Conservation (phyloP, 169 alveolate species). For the Plasmodium malariae region DNA sequence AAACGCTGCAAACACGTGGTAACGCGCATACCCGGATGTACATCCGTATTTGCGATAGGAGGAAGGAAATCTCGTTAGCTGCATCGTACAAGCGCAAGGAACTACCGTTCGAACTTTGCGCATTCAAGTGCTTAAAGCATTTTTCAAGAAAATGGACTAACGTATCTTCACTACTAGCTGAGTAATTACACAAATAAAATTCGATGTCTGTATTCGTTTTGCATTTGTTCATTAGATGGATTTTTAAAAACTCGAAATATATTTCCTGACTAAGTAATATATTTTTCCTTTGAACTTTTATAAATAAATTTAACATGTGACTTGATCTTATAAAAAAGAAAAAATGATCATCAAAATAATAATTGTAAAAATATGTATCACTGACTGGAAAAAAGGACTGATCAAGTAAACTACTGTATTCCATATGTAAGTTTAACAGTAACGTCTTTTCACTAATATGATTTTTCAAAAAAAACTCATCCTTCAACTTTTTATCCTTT, state of each 20-base stretch:
- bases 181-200: slow-evolving; percentile 22
- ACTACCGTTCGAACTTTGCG: not conserved
- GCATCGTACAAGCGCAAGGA: slow-evolving; percentile 21
- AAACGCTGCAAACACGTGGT: not conserved
- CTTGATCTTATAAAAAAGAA: slow-evolving; percentile 24
- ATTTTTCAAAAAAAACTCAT: slow-evolving; percentile 7
- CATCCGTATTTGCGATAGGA: slow-evolving; percentile 32
- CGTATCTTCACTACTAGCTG: not conserved
- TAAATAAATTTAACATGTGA: slow-evolving; percentile 3
- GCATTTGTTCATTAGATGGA: slow-evolving; percentile 51
- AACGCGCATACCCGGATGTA: slow-evolving; percentile 28
- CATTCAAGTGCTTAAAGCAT: slow-evolving; percentile 14
- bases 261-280: slow-evolving; percentile 10
- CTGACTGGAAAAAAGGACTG: slow-evolving; percentile 23
- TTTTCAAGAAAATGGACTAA: slow-evolving; percentile 9
- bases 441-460: slow-evolving; percentile 14
- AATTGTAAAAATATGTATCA: slow-evolving; percentile 25
- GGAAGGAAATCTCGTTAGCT: slow-evolving; percentile 24
- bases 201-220: not conserved
- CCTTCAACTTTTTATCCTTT: not conserved
- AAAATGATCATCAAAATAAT: slow-evolving; percentile 26
- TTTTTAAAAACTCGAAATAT: slow-evolving; percentile 15
- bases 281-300: slow-evolving; percentile 34
- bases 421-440: slow-evolving; percentile 1
- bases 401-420: slow-evolving; percentile 12